Conservation (phyloP, 345 rosid genomes). For the Diplotaxis tenuifolia region DNA sequence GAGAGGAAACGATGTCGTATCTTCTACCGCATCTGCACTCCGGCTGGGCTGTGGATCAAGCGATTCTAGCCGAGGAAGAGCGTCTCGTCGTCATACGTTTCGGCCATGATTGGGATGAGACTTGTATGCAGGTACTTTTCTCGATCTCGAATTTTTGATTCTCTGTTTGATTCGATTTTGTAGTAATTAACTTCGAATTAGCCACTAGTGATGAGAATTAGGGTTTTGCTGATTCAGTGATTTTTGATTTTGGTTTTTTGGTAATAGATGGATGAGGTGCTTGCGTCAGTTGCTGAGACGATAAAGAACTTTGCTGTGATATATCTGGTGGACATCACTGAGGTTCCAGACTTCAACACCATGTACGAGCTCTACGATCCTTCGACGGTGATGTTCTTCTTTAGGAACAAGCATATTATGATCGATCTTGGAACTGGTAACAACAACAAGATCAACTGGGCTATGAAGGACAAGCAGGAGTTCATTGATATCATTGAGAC, state of each 20-base stretch:
- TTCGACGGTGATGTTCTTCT: constrained; percentile 93
- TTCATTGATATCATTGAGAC: constrained; percentile 92
- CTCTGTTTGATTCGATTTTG: neutral
- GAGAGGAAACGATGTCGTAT: constrained; percentile 57
- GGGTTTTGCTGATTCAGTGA: neutral
- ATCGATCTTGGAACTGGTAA: constrained; percentile 97
- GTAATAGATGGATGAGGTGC: constrained; percentile 86
- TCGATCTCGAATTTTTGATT: neutral
- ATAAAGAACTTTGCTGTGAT: constrained; percentile 95
- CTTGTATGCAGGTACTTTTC: constrained; percentile 76
- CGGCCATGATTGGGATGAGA: constrained; percentile 97
- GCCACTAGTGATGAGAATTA: neutral
- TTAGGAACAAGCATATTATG: constrained; percentile 96
- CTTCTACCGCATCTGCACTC: constrained; percentile 89
- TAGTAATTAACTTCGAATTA: neutral
- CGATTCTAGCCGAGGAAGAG: constrained; percentile 91
- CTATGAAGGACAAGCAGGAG: constrained; percentile 97
- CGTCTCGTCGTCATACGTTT: constrained; percentile 86
- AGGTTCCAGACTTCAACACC: constrained; percentile 92
- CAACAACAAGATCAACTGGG: constrained; percentile 98
- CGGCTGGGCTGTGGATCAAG: constrained; percentile 96
- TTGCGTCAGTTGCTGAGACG: constrained; percentile 86
- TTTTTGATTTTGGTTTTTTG: neutral
- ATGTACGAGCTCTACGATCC: constrained; percentile 97
- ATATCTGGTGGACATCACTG: constrained; percentile 85